A percentile compares a stretch with the other conserved stretches of the same genome.
phyloP scores from a whole-genome alignment of 1,139 yeast species.

The Blastobotrys niveus region DNA sequence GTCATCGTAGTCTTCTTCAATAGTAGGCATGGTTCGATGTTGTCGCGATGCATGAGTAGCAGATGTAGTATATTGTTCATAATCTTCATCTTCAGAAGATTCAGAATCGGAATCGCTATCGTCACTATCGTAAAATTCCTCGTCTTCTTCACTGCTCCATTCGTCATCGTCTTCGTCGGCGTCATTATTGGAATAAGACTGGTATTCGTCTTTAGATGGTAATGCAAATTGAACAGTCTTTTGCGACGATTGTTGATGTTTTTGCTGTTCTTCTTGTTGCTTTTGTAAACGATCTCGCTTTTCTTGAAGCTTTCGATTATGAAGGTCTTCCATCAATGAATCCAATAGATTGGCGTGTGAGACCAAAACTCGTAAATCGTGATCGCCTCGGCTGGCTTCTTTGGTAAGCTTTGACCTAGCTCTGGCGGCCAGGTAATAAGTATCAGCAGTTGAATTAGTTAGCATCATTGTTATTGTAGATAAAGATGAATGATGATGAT shows the following conservation, averaged over 20 bases:
- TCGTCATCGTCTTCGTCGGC: slow-evolving; percentile 7
- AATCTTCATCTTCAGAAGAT: slow-evolving; percentile 9
- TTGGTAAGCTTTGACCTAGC: slow-evolving; percentile 63
- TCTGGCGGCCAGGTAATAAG: slow-evolving; percentile 60
- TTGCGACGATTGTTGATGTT: slow-evolving; percentile 5
- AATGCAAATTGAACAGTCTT: slow-evolving; percentile 6
- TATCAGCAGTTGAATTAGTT: slow-evolving; percentile 36
- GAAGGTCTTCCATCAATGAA: slow-evolving; percentile 49
- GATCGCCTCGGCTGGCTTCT: slow-evolving; percentile 59
- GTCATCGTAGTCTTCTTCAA: slow-evolving; percentile 22
- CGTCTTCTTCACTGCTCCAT: slow-evolving; percentile 1
- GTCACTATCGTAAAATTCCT: background rate
- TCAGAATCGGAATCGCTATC: slow-evolving; percentile 1
- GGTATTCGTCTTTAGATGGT: slow-evolving; percentile 1
- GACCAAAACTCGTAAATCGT: slow-evolving; percentile 56
- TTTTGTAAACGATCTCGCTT: background rate
- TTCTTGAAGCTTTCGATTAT: slow-evolving; percentile 8
- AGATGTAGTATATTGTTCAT: slow-evolving; percentile 1
- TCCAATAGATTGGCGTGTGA: slow-evolving; percentile 76
- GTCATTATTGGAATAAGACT: slow-evolving; percentile 8
- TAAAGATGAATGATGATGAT: too few relatives aligned
- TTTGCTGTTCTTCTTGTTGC: background rate
- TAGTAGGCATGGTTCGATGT: slow-evolving; percentile 23
- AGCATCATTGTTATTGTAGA: background rate
- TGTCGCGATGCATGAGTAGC: slow-evolving; percentile 3